A percentile compares a stretch with the other conserved stretches of the same genome.
Conservation (phyloP, 352 stramenopile genomes). For the Pythium brassicae region DNA sequence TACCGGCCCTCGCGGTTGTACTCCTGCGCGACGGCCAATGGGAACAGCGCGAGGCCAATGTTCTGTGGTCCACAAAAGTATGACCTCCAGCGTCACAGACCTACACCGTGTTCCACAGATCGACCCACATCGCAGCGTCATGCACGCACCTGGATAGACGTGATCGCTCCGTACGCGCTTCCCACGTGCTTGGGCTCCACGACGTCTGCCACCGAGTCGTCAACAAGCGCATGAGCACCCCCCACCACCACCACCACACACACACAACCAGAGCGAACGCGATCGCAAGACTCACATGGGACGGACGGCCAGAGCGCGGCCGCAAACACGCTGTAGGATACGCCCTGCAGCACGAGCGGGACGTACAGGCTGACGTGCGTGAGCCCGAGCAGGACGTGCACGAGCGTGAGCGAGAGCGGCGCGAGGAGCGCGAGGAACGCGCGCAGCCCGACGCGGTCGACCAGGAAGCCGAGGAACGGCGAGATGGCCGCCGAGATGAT, state of each 20-base stretch:
- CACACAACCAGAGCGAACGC: too few species aligned
- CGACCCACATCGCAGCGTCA: too few species aligned
- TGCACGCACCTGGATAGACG: conserved; percentile 79
- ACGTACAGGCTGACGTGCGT: conserved; percentile 70
- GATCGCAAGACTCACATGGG: conserved; percentile 33
- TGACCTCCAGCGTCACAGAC: too few species aligned
- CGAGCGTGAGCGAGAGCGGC: conserved; percentile 73
- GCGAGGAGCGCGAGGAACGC: conserved; percentile 81
- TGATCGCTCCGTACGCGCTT: conserved; percentile 92
- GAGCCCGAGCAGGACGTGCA: conserved; percentile 87
- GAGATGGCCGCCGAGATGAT: conserved; percentile 89
- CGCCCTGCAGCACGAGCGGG: conserved; percentile 86
- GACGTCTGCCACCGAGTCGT: conserved; percentile 50
- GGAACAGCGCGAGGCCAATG: conserved; percentile 76
- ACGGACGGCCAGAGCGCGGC: conserved; percentile 91
- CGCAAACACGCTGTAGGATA: conserved; percentile 92
- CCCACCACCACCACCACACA: too few species aligned
- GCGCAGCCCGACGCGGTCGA: conserved; percentile 87
- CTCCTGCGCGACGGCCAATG: conserved; percentile 65
- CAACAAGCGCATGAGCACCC: neutral
- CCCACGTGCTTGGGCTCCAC: conserved; percentile 86
- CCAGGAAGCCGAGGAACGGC: conserved; percentile 88
- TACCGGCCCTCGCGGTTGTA: conserved; percentile 71
- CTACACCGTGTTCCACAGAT: too few species aligned
- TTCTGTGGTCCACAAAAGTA: conserved; percentile 36